phyloP scores from a whole-genome alignment of 352 stramenopile species.

The Phytophthora litchii region DNA sequence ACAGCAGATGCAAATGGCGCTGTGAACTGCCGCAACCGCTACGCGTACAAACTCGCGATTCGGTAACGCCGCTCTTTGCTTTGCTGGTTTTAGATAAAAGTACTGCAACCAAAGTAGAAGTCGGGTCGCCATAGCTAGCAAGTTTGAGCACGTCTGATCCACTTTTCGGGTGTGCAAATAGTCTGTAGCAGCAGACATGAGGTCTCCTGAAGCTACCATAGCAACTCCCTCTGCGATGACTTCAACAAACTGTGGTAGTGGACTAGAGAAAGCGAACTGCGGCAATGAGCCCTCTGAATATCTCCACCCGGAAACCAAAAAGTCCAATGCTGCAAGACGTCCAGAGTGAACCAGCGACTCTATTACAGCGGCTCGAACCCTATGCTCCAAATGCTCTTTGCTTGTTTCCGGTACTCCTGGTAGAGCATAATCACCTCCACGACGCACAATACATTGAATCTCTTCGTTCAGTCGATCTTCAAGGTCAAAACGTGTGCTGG shows the following conservation, averaged over 20 bases:
- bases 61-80: slow-evolving; percentile 36
- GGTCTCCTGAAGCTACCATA: slow-evolving; percentile 53
- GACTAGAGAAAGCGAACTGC: slow-evolving; percentile 40
- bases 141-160: slow-evolving; percentile 68
- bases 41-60: slow-evolving; percentile 67
- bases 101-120: slow-evolving; percentile 75
- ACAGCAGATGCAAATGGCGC: slow-evolving; percentile 67
- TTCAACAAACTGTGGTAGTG: slow-evolving; percentile 65
- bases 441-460: slow-evolving; percentile 48
- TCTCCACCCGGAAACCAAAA: slow-evolving; percentile 59
- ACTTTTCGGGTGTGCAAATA: slow-evolving; percentile 60
- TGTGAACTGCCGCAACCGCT: slow-evolving; percentile 73
- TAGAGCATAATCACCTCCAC: slow-evolving; percentile 46
- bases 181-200: slow-evolving; percentile 58
- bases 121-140: slow-evolving; percentile 56
- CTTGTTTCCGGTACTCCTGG: slow-evolving; percentile 49
- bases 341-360: slow-evolving; percentile 57
- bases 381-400: slow-evolving; percentile 40
- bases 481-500: slow-evolving; percentile 38
- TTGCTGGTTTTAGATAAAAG: slow-evolving; percentile 53
- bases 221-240: slow-evolving; percentile 61
- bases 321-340: slow-evolving; percentile 59
- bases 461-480: slow-evolving; percentile 59
- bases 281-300: slow-evolving; percentile 11
- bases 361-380: slow-evolving; percentile 45